These are phyloP conservation scores for Clarkia xantiana DNA, from an alignment of 345 rosid genomes.

Conservation along the genomic window DNA sequence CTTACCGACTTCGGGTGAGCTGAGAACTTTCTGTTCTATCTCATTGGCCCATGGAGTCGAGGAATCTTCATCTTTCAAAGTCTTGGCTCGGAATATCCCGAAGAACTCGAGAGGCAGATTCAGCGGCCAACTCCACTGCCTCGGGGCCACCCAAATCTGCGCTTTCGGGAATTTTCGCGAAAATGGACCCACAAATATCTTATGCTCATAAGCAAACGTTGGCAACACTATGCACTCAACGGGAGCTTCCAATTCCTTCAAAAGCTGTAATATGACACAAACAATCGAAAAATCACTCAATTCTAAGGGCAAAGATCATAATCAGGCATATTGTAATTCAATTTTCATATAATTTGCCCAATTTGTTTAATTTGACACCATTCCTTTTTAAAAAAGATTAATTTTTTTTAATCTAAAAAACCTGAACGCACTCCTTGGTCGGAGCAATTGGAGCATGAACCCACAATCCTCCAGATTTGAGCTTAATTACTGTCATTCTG, in stretches of 20 bases:
- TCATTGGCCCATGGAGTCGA: conserved; percentile 85
- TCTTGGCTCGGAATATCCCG: conserved; percentile 78
- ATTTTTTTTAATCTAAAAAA: too few relatives aligned
- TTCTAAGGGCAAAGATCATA: too few relatives aligned
- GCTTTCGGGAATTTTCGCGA: conserved; percentile 89
- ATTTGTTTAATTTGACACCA: too few relatives aligned
- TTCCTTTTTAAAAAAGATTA: not conserved
- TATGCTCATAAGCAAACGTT: conserved; percentile 93
- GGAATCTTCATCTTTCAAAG: conserved; percentile 51
- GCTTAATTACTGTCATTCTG: conserved; percentile 90
- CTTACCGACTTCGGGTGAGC: conserved; percentile 95
- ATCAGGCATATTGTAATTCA: too few relatives aligned
- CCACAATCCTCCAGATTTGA: conserved; percentile 96
- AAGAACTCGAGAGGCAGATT: conserved; percentile 86
- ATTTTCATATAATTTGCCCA: too few relatives aligned
- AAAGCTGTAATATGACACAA: conserved; percentile 36
- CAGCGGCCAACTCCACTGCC: conserved; percentile 99
- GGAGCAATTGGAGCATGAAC: conserved; percentile 99
- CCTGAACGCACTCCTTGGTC: conserved; percentile 90
- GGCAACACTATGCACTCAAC: conserved; percentile 81
- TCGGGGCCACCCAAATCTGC: conserved; percentile 89
- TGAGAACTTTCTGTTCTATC: conserved; percentile 79
- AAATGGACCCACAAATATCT: conserved; percentile 89
- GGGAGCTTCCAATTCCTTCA: conserved; percentile 77
- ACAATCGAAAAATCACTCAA: not conserved